Evolutionary conservation across 1,284 basidiomycete species (phyloP), one percentile per base, ranked within the genome.

Genomic region (Sanguinoderma infundibulare): DNA sequence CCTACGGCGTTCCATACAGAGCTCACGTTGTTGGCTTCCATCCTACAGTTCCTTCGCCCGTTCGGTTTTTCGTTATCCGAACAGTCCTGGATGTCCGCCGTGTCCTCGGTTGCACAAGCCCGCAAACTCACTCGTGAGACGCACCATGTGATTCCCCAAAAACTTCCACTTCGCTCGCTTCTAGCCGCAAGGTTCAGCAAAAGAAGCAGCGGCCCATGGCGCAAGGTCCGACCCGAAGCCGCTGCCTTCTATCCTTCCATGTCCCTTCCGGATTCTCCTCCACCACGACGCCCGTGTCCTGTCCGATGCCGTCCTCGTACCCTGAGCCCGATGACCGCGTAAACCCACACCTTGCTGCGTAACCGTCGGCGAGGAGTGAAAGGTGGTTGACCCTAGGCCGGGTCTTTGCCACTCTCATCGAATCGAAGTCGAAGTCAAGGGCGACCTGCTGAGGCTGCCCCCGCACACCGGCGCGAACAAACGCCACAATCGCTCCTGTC

Each of bases 151-250:
- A 46, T 14, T 8, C 24, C 24, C 42, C 42, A 12, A 15, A 26
- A 22, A 46, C 24, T 46, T 46, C 26, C n/a, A 12, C 46, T 26
- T 40, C 32, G 39, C 17, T 14, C n/a, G 17, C 17, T 30, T 20
- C 9, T 35, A 22, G n/a, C 8, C 9, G 9, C 51, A 53, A 32
- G 38, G 30, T 40, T 53, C 52, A 53, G n/a, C n/a, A n/a, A n/a
- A n/a, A n/a, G 52, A 53, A 54, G 53, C 28, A 20, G 24, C 24
- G 24, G 42, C 42, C 24, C 42, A 26, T 46, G 24, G 20, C 36
- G 14, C 22, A 56, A 30, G 55, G 24, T 56, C 55, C 55, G 55
- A 57, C 12, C 55, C 55, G 46, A 36, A n/a, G 55, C 22, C 30
- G n/a, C n/a, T n/a, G n/a, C n/a, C 44, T 35, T 38, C 35, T 6